A percentile compares a stretch with the other conserved stretches of the same genome.
phyloP scores from a whole-genome alignment of 2,329 filamentous ascomycete species.

The Moelleriella libera region DNA sequence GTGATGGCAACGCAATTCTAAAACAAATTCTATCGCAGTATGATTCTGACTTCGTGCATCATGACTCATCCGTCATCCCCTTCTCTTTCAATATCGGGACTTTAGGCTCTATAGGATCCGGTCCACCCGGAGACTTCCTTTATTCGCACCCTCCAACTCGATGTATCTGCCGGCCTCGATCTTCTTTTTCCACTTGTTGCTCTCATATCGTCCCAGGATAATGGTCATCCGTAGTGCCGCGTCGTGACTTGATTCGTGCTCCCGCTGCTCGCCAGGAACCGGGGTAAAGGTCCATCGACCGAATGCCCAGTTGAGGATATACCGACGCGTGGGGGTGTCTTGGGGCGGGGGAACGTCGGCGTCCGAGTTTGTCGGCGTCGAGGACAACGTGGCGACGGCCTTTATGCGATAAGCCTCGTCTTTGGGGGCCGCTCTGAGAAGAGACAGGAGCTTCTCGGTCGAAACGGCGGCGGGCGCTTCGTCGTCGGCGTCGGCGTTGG shows the following conservation, averaged over 20 bases:
- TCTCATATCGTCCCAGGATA: constrained; percentile 60
- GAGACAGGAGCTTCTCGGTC: constrained; percentile 45
- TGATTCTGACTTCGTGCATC: too few relatives aligned
- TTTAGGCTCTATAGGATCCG: constrained; percentile 26
- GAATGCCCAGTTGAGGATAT: constrained; percentile 97
- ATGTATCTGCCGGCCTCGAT: constrained; percentile 44
- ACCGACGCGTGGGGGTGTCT: constrained; percentile 32
- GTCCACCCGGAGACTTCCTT: constrained; percentile 36
- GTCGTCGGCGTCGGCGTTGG: constrained; percentile 10
- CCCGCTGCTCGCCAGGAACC: constrained; percentile 21
- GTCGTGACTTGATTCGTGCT: constrained; percentile 42
- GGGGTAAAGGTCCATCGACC: constrained; percentile 84
- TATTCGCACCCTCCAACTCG: constrained; percentile 28
- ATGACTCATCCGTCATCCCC: too few relatives aligned
- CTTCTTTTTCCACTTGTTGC: constrained; percentile 63
- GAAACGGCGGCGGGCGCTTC: constrained; percentile 23
- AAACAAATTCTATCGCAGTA: too few relatives aligned
- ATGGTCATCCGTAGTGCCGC: constrained; percentile 56
- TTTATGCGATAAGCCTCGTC: constrained; percentile 97
- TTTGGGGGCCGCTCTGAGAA: constrained; percentile 66
- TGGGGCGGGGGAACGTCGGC: constrained; percentile 24
- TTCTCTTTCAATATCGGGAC: too few relatives aligned
- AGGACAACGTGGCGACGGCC: constrained; percentile 39
- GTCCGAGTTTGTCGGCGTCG: constrained; percentile 35
- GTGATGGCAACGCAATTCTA: too few relatives aligned